These are phyloP conservation scores for Xylaria intraflava DNA, from an alignment of 495 filamentous ascomycete genomes.

Conservation along the genomic window DNA sequence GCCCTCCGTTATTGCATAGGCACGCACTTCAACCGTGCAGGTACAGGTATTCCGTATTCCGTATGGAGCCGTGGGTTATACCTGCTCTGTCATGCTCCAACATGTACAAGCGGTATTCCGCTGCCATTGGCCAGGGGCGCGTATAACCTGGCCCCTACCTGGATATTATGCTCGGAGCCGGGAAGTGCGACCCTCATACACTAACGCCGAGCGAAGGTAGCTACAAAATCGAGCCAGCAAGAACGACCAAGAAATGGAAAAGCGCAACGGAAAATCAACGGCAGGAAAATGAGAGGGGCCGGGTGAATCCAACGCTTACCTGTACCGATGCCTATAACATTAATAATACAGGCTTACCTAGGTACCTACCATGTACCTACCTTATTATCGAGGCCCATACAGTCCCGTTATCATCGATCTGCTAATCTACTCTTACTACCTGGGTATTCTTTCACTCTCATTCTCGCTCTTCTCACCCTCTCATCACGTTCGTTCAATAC, in stretches of 20 bases:
- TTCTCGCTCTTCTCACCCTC: not conserved
- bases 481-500: not conserved
- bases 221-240: not conserved
- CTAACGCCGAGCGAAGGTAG: constrained; percentile 2
- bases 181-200: not conserved
- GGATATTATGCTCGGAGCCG: constrained; percentile 9
- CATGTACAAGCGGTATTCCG: too few relatives aligned
- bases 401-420: too few relatives aligned
- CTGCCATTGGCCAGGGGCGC: too few relatives aligned
- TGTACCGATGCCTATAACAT: too few relatives aligned
- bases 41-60: too few relatives aligned
- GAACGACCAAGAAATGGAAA: not conserved
- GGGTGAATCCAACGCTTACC: not conserved
- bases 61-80: too few relatives aligned
- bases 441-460: not conserved
- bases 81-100: too few relatives aligned
- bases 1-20: too few relatives aligned
- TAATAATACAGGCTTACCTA: too few relatives aligned
- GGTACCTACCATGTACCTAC: too few relatives aligned
- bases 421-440: not conserved
- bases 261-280: not conserved
- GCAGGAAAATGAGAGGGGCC: not conserved
- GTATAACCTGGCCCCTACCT: not conserved
- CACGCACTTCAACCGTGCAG: too few relatives aligned
- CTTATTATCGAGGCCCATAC: constrained; percentile 7